phyloP scores from a whole-genome alignment of 2,329 filamentous ascomycete species.

The Zymoseptoria pseudotritici region DNA sequence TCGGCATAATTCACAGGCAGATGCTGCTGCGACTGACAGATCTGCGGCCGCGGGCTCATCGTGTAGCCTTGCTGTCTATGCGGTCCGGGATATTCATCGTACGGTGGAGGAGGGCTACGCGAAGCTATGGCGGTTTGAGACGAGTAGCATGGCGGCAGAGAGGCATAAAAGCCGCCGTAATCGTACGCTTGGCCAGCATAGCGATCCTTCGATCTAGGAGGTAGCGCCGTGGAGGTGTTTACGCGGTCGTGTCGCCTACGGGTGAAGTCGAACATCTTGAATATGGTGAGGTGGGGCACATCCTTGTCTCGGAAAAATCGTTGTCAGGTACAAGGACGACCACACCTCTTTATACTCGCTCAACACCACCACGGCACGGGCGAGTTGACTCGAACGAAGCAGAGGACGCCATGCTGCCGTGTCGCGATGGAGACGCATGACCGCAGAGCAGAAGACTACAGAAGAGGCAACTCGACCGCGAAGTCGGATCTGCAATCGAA shows the following conservation, averaged over 20 bases:
- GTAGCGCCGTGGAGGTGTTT: not conserved
- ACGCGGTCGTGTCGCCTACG: not conserved
- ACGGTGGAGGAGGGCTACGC: constrained; percentile 12
- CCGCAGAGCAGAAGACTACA: not conserved
- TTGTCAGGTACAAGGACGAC: not conserved
- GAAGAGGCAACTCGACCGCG: not conserved
- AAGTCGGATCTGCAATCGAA: not conserved
- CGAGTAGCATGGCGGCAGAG: not conserved
- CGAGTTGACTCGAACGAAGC: not conserved
- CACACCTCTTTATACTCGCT: not conserved
- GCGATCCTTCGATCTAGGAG: not conserved
- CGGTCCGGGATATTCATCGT: constrained; percentile 8
- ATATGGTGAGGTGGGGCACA: not conserved
- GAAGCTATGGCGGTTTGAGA: not conserved
- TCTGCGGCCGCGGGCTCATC: constrained; percentile 4
- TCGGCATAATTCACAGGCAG: not conserved
- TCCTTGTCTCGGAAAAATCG: not conserved
- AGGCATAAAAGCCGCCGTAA: too few species aligned
- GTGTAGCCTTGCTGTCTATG: constrained; percentile 6
- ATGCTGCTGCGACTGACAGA: constrained; percentile 7
- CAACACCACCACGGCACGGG: not conserved
- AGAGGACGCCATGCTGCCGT: not conserved
- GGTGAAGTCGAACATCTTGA: not conserved
- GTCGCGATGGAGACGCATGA: not conserved
- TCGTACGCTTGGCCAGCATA: not conserved